These are phyloP conservation scores for Sarocladium brachiariae DNA, from an alignment of 2,329 filamentous ascomycete species.

Conservation along the genomic window DNA sequence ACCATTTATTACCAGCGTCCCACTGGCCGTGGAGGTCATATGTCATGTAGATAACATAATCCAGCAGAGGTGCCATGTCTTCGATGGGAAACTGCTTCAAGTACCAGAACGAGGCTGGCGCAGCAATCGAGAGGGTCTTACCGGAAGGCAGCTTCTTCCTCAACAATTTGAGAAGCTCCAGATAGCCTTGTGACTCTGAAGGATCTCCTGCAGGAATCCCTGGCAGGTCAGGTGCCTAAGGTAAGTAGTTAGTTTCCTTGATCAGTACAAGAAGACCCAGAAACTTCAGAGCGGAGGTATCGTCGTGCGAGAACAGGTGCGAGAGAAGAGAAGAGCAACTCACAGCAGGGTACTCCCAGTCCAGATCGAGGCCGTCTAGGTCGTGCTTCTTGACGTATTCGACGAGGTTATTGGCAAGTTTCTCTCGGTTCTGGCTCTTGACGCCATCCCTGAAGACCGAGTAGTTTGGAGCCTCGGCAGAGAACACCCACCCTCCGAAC, in stretches of 20 bases:
- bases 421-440: constrained; percentile 27
- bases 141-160: constrained; percentile 21
- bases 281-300: no score
- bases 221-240: constrained; percentile 19
- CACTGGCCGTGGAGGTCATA: constrained; percentile 27
- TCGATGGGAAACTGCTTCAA: constrained; percentile 28
- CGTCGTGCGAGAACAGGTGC: no score
- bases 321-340: constrained; percentile 14
- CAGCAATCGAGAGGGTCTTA: constrained; percentile 28
- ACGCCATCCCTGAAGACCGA: constrained; percentile 23
- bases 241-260: constrained; percentile 16
- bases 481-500: constrained; percentile 29
- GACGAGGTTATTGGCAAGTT: constrained; percentile 28
- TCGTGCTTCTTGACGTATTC: constrained; percentile 31
- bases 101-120: constrained; percentile 33
- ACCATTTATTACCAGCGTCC: constrained; percentile 22
- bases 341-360: constrained; percentile 39
- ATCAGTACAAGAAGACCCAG: no score
- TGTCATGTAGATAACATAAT: constrained; percentile 28
- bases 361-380: constrained; percentile 37
- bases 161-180: constrained; percentile 26
- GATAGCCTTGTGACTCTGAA: constrained; percentile 24
- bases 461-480: constrained; percentile 19
- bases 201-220: constrained; percentile 18
- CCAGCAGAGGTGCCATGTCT: constrained; percentile 20